phyloP scores from a whole-genome alignment of 192 early-diverging fungal species.

The Backusella westeae region DNA sequence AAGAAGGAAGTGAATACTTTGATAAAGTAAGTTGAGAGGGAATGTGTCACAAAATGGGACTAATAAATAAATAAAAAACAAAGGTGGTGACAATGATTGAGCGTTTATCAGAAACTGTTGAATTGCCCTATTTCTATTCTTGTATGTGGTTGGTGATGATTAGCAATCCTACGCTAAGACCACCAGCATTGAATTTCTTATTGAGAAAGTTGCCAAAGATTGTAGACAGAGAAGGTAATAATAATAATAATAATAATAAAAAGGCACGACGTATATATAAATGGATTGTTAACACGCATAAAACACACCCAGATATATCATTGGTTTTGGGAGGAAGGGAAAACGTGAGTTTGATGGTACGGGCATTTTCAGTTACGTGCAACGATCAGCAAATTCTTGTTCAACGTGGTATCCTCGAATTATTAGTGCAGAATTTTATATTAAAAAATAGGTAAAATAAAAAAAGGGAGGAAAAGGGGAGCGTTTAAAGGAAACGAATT shows the following conservation, averaged over 20 bases:
- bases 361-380: slow-evolving; percentile 72
- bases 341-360: slow-evolving; percentile 65
- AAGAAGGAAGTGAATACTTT: slow-evolving; percentile 84
- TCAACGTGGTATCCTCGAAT: slow-evolving; percentile 78
- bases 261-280: background rate
- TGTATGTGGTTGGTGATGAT: slow-evolving; percentile 83
- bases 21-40: slow-evolving; percentile 53
- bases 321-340: slow-evolving; percentile 59
- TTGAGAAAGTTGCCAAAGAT: slow-evolving; percentile 70
- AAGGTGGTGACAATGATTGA: slow-evolving; percentile 62
- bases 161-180: slow-evolving; percentile 61
- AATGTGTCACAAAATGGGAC: background rate
- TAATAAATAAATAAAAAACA: background rate
- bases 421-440: slow-evolving; percentile 73
- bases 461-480: background rate
- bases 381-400: slow-evolving; percentile 78
- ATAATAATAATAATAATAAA: background rate
- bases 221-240: slow-evolving; percentile 57
- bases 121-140: slow-evolving; percentile 76
- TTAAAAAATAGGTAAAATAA: slow-evolving; percentile 50
- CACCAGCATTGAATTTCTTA: slow-evolving; percentile 78
- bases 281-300: background rate
- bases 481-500: background rate
- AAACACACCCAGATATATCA: slow-evolving; percentile 51
- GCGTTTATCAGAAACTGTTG: slow-evolving; percentile 61